A percentile compares a stretch with the other conserved stretches of the same genome.
Evolutionary conservation across 371 early-diverging fungal genomes (phyloP).

Genomic region (Haplosporangium sp.): DNA sequence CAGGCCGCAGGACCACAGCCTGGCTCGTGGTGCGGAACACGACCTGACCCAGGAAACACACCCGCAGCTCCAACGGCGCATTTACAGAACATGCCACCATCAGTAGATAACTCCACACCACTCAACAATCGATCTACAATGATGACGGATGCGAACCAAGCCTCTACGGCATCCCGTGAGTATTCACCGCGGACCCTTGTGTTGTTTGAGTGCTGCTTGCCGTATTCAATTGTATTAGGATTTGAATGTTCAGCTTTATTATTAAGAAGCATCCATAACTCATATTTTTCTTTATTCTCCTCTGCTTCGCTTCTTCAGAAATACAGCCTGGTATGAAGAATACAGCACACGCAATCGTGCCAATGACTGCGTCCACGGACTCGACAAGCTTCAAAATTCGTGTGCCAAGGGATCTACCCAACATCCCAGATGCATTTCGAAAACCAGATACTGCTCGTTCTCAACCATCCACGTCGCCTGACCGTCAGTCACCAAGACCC

Average conservation of each 20-base stretch:
- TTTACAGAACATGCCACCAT: not conserved
- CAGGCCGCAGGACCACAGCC: constrained; percentile 1
- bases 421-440: constrained; percentile 41
- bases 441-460: constrained; percentile 16
- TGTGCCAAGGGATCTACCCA: constrained; percentile 42
- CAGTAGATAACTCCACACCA: not conserved
- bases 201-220: too few species aligned
- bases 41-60: constrained; percentile 22
- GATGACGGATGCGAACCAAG: too few species aligned
- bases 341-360: not conserved
- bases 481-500: not conserved
- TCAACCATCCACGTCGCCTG: constrained; percentile 8
- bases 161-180: too few species aligned
- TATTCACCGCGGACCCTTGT: too few species aligned
- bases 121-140: too few species aligned
- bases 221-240: too few species aligned
- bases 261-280: not conserved
- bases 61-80: constrained; percentile 4
- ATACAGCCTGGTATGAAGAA: not conserved
- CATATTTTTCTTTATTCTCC: not conserved
- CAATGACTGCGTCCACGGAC: not conserved
- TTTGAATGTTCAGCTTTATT: too few species aligned
- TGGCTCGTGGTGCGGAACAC: constrained; percentile 28
- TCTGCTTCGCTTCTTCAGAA: not conserved
- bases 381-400: constrained; percentile 42